Conservation (phyloP, 2,329 filamentous ascomycete genomes). For the Trichoderma pleuroti region DNA sequence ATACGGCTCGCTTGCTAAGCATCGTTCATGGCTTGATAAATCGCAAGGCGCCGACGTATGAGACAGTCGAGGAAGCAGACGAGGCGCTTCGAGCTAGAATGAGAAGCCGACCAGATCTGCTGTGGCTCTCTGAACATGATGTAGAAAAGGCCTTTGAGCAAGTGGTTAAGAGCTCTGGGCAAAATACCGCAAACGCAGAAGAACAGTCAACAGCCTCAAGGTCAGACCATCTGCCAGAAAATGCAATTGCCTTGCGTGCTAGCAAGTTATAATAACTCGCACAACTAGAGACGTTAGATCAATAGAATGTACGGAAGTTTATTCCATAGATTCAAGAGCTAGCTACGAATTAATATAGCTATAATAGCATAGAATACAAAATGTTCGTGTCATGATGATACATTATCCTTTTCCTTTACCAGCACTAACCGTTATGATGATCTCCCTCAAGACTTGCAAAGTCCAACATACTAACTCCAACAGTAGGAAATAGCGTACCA, state of each 20-base stretch:
- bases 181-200: no score
- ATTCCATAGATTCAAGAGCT: neutral
- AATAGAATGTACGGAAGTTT: neutral
- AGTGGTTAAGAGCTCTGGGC: neutral
- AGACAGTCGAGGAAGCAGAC: conserved; percentile 9
- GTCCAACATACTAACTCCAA: neutral
- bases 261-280: neutral
- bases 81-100: conserved; percentile 15
- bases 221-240: neutral
- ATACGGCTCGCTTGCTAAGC: conserved; percentile 15
- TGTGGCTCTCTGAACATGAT: conserved; percentile 22
- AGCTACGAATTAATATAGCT: neutral
- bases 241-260: neutral
- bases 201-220: no score
- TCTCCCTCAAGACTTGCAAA: neutral
- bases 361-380: neutral
- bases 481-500: neutral
- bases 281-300: neutral
- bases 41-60: neutral
- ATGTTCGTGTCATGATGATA: neutral
- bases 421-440: neutral
- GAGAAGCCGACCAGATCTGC: conserved; percentile 18
- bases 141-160: conserved; percentile 14
- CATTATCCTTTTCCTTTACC: neutral
- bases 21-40: conserved; percentile 16